Conservation (phyloP, 768 basidiomycete genomes). For the Megacollybia marginata region DNA sequence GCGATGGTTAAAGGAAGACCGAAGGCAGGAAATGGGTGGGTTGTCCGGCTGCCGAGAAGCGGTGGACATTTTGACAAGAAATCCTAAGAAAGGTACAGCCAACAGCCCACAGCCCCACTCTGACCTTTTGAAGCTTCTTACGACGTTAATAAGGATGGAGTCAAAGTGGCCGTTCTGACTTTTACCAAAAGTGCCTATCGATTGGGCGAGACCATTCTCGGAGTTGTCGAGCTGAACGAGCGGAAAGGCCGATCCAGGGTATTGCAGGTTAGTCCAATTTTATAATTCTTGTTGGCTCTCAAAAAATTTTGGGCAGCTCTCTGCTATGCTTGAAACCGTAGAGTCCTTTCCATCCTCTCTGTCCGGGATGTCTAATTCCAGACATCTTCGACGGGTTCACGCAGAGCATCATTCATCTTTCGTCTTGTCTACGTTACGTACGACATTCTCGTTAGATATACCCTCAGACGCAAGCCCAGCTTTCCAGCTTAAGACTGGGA, state of each 20-base stretch:
- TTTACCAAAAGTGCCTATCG: constrained; percentile 89
- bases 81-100: constrained; percentile 72
- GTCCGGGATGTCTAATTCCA: constrained; percentile 35
- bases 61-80: constrained; percentile 85
- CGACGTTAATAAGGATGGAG: constrained; percentile 91
- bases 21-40: constrained; percentile 32
- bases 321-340: constrained; percentile 84
- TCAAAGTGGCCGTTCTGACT: constrained; percentile 83
- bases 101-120: background rate
- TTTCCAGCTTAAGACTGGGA: constrained; percentile 60
- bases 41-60: constrained; percentile 69
- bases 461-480: constrained; percentile 87
- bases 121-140: constrained; percentile 60
- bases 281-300: background rate
- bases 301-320: constrained; percentile 45
- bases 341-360: constrained; percentile 69
- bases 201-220: constrained; percentile 86
- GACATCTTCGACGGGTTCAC: constrained; percentile 65
- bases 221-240: constrained; percentile 83
- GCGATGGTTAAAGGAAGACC: constrained; percentile 14
- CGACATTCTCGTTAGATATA: constrained; percentile 86
- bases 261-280: constrained; percentile 55
- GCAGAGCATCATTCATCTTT: constrained; percentile 82
- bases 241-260: constrained; percentile 66
- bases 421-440: constrained; percentile 62